These are phyloP conservation scores for Neoarthrinium moseri DNA, from an alignment of 2,329 filamentous ascomycete genomes.

Conservation along the genomic window DNA sequence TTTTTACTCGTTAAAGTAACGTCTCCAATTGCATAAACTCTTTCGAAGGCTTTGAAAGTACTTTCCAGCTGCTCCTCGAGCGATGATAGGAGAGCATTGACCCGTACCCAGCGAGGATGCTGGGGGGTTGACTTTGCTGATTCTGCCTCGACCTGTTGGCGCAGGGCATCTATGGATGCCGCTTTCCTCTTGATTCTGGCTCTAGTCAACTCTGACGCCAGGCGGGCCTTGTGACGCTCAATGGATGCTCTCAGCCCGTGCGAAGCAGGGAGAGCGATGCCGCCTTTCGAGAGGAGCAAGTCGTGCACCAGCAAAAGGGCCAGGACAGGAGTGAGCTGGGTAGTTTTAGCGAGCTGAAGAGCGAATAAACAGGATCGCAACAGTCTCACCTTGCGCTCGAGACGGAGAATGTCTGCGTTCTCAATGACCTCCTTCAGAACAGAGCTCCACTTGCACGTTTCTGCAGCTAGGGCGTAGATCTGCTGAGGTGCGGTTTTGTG, in stretches of 20 bases:
- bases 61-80: constrained; percentile 70
- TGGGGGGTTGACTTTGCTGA: constrained; percentile 45
- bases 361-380: neutral
- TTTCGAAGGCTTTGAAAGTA: constrained; percentile 67
- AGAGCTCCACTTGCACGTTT: constrained; percentile 87
- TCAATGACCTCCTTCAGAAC: constrained; percentile 91
- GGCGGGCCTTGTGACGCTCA: constrained; percentile 76
- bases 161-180: constrained; percentile 65
- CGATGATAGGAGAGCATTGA: constrained; percentile 76
- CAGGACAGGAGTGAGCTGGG: constrained; percentile 75
- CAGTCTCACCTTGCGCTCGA: constrained; percentile 74
- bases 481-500: constrained; percentile 78
- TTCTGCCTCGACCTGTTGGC: constrained; percentile 53
- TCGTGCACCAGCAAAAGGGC: constrained; percentile 85
- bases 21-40: constrained; percentile 54
- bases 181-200: constrained; percentile 71
- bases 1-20: constrained; percentile 49
- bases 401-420: constrained; percentile 68
- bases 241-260: constrained; percentile 77
- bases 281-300: constrained; percentile 74
- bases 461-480: constrained; percentile 82
- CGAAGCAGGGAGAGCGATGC: constrained; percentile 75
- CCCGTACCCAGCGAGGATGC: constrained; percentile 87
- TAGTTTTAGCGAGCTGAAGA: neutral
- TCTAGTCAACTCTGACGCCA: constrained; percentile 81